Percentiles rank a stretch among this genome's conserved stretches.
Evolutionary conservation across 805 yeast species (phyloP).

Genomic region (Suhomyces emberorum): DNA sequence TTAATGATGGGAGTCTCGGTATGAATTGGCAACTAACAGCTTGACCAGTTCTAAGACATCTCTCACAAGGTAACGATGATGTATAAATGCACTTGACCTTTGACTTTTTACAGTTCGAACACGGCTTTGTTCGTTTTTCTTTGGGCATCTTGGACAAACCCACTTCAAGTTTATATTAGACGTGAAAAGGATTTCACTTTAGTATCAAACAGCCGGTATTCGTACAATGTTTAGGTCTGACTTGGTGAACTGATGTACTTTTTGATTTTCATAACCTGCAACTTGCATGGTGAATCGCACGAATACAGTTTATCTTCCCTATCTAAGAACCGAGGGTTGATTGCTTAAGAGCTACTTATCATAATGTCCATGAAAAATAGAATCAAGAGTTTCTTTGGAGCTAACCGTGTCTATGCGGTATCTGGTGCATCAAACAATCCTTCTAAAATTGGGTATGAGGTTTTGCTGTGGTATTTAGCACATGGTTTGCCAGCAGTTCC

Average conservation of each 20-base stretch:
- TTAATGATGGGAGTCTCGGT: conserved; percentile 46
- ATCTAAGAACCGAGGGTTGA: too few species aligned
- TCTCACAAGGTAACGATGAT: conserved; percentile 49
- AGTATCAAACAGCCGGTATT: too few species aligned
- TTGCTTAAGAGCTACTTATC: too few species aligned
- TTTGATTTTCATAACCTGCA: too few species aligned
- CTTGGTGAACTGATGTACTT: too few species aligned
- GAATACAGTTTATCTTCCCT: too few species aligned
- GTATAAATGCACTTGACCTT: conserved; percentile 60
- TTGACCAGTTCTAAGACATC: conserved; percentile 51
- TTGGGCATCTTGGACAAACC: conserved; percentile 25
- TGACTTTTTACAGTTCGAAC: conserved; percentile 58
- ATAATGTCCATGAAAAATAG: conserved; percentile 36
- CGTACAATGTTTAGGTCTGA: too few species aligned
- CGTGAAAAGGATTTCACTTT: too few species aligned
- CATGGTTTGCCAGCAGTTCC: conserved; percentile 61
- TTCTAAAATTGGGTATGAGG: conserved; percentile 65
- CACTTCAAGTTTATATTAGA: too few species aligned
- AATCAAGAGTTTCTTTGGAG: conserved; percentile 48
- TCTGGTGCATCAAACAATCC: conserved; percentile 70
- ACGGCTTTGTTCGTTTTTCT: conserved; percentile 53
- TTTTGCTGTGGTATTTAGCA: conserved; percentile 61
- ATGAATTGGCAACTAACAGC: conserved; percentile 52
- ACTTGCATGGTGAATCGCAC: too few species aligned
- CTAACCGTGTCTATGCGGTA: conserved; percentile 55